Conservation (phyloP, 2,329 filamentous ascomycete species). For the Neurospora sp. region DNA sequence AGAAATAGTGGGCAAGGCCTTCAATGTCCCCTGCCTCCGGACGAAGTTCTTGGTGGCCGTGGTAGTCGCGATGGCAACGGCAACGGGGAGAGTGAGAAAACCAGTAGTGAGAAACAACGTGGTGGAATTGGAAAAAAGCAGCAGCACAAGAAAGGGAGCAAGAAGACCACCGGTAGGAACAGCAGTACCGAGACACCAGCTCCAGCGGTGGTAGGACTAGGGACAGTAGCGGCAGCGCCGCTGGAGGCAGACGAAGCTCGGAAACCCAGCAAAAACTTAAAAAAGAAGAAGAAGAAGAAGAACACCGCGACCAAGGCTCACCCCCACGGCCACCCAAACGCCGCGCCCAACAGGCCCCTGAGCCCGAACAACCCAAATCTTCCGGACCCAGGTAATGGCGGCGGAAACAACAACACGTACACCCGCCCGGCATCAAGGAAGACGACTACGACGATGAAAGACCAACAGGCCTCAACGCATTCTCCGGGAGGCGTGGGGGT, state of each 20-base stretch:
- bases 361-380: background rate
- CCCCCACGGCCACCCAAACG: background rate
- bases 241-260: background rate
- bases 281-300: background rate
- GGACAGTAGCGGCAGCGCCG: background rate
- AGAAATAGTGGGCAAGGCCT: background rate
- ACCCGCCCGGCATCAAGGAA: background rate
- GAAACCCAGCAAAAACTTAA: background rate
- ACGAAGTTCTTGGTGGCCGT: background rate
- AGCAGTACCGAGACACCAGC: background rate
- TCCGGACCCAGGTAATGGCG: background rate
- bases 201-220: background rate
- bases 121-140: background rate
- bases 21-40: background rate
- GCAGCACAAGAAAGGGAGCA: background rate
- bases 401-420: background rate
- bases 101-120: background rate
- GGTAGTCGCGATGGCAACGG: background rate
- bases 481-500: background rate
- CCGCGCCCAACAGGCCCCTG: background rate
- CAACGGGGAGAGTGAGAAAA: background rate
- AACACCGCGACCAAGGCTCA: background rate
- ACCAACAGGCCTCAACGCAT: background rate
- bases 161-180: background rate
- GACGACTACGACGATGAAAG: background rate